These are phyloP conservation scores for Lepraria neglecta DNA, from an alignment of 495 filamentous ascomycete species.

Conservation along the genomic window DNA sequence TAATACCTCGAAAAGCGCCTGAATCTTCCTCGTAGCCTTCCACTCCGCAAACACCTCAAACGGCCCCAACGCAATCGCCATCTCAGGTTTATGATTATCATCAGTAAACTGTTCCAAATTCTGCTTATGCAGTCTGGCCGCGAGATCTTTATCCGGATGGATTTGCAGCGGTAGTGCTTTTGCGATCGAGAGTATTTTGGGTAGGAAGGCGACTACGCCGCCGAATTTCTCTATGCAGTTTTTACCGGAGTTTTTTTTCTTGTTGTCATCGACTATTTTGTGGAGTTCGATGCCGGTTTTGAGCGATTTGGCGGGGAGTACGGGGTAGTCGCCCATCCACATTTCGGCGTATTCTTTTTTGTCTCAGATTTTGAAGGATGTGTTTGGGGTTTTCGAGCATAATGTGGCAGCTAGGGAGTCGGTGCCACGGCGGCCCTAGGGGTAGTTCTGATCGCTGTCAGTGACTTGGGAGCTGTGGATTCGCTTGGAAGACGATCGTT, in stretches of 20 bases:
- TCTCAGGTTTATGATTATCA: slow-evolving; percentile 77
- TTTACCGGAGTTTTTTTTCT: slow-evolving; percentile 57
- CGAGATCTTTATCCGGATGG: slow-evolving; percentile 64
- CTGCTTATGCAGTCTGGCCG: slow-evolving; percentile 53
- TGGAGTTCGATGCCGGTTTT: slow-evolving; percentile 57
- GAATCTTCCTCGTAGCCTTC: slow-evolving; percentile 58
- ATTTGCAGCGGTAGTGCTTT: slow-evolving; percentile 80
- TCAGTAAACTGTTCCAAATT: slow-evolving; percentile 64
- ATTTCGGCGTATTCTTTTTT: slow-evolving; percentile 51
- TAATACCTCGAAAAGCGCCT: slow-evolving; percentile 50
- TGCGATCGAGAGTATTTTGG: slow-evolving; percentile 72
- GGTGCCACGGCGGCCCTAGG: slow-evolving; percentile 45
- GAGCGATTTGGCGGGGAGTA: slow-evolving; percentile 57
- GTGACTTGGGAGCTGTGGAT: neutral
- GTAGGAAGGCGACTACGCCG: slow-evolving; percentile 63
- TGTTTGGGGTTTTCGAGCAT: slow-evolving; percentile 42
- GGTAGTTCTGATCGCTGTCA: slow-evolving; percentile 37
- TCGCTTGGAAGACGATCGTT: slow-evolving; percentile 6
- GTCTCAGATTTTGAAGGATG: slow-evolving; percentile 35
- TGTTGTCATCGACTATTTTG: slow-evolving; percentile 58
- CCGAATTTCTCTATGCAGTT: slow-evolving; percentile 58
- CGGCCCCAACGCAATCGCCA: slow-evolving; percentile 65
- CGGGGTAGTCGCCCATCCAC: slow-evolving; percentile 80
- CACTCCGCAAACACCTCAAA: slow-evolving; percentile 78
- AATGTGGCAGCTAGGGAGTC: slow-evolving; percentile 39